phyloP scores from a whole-genome alignment of 768 basidiomycete species.

The Lyophyllum shimeji region DNA sequence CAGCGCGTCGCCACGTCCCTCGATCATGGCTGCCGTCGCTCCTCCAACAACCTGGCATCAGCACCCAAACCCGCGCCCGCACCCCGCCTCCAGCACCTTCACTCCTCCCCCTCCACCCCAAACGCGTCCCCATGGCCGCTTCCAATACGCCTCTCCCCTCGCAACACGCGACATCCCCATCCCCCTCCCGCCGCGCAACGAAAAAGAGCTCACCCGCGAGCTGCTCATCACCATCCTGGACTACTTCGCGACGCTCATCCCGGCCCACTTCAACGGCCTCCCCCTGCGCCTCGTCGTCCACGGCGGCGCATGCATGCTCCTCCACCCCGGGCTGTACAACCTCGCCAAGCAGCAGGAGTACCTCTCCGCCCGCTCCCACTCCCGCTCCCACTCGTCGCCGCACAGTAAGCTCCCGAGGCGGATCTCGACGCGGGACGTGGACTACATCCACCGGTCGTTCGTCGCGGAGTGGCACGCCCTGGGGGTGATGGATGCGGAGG shows the following conservation, averaged over 20 bases:
- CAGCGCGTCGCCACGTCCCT: neutral
- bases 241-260: constrained; percentile 48
- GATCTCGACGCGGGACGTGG: constrained; percentile 63
- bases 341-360: constrained; percentile 28
- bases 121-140: neutral
- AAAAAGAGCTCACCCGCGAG: constrained; percentile 37
- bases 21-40: constrained; percentile 1
- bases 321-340: constrained; percentile 45
- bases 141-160: neutral
- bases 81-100: no score
- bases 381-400: constrained; percentile 13
- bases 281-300: constrained; percentile 65
- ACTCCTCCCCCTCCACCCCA: no score
- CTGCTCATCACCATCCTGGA: constrained; percentile 47
- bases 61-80: no score
- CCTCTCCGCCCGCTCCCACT: constrained; percentile 13
- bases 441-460: constrained; percentile 65
- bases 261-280: constrained; percentile 40
- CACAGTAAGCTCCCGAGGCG: constrained; percentile 38
- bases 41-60: neutral
- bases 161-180: constrained; percentile 3
- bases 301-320: constrained; percentile 74
- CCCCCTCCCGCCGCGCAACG: constrained; percentile 31
- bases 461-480: constrained; percentile 47
- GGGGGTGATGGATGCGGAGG: constrained; percentile 51